A percentile compares a stretch with the other conserved stretches of the same genome.
phyloP scores from a whole-genome alignment of 2,329 filamentous ascomycete genomes.

The Sclerotinia glacialis region DNA sequence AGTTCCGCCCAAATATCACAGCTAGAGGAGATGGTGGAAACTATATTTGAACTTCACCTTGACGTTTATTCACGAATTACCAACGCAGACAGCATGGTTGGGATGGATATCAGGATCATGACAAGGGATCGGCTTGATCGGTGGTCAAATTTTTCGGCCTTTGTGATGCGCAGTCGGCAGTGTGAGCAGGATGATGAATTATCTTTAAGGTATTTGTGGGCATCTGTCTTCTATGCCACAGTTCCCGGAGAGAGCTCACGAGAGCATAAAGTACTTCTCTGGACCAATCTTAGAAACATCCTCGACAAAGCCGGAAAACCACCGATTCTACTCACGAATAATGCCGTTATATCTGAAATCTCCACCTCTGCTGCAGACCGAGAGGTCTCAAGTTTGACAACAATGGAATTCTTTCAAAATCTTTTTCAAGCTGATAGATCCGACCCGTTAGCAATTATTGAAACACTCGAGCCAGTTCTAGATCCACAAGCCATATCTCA shows the following conservation, averaged over 20 bases:
- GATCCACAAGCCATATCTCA: conserved; percentile 62
- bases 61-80: conserved; percentile 64
- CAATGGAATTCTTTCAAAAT: conserved; percentile 92
- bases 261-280: conserved; percentile 59
- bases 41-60: conserved; percentile 64
- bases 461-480: conserved; percentile 86
- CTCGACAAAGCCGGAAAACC: conserved; percentile 49
- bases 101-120: conserved; percentile 47
- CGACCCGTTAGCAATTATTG: conserved; percentile 81
- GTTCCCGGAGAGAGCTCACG: conserved; percentile 54
- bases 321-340: conserved; percentile 71
- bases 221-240: conserved; percentile 60
- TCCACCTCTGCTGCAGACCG: conserved; percentile 80
- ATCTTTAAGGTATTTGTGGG: conserved; percentile 62
- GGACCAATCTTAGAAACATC: conserved; percentile 59
- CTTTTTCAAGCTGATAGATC: conserved; percentile 81
- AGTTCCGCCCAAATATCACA: conserved; percentile 40
- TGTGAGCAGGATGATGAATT: conserved; percentile 42
- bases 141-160: conserved; percentile 58
- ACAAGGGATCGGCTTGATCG: conserved; percentile 58
- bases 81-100: conserved; percentile 55
- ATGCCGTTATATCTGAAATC: conserved; percentile 82
- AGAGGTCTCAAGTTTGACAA: conserved; percentile 88
- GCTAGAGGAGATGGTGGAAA: conserved; percentile 53
- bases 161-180: conserved; percentile 44